A percentile compares a stretch with the other conserved stretches of the same genome.
Evolutionary conservation across 495 filamentous ascomycete species (phyloP).

Genomic region (Lasiosphaeriaceae sp.): DNA sequence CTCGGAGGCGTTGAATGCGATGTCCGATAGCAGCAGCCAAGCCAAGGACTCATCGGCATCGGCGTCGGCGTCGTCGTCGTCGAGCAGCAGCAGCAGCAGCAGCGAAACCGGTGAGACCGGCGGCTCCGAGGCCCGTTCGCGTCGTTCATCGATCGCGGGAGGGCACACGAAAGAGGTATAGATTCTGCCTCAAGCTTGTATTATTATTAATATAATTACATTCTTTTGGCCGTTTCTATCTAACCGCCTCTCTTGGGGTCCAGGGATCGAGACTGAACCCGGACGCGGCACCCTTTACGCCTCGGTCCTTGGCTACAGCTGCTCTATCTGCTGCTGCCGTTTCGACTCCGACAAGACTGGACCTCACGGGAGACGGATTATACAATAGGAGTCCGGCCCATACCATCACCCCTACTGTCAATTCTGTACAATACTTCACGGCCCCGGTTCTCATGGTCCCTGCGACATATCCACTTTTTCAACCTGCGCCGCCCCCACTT

Average conservation of each 20-base stretch:
- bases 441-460: slow-evolving; percentile 18
- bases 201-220: slow-evolving; percentile 20
- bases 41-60: neutral
- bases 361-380: slow-evolving; percentile 5
- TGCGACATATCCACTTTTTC: slow-evolving; percentile 12
- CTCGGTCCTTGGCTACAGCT: slow-evolving; percentile 28
- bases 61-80: neutral
- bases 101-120: slow-evolving; percentile 1
- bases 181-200: slow-evolving; percentile 36
- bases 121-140: slow-evolving; percentile 11
- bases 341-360: slow-evolving; percentile 12
- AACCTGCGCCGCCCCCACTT: neutral
- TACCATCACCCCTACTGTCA: neutral
- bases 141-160: slow-evolving; percentile 23
- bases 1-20: slow-evolving; percentile 9
- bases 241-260: slow-evolving; percentile 27
- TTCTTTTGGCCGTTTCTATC: slow-evolving; percentile 39
- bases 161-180: slow-evolving; percentile 48
- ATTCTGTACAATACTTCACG: slow-evolving; percentile 17
- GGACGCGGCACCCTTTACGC: slow-evolving; percentile 52
- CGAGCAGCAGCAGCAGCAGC: neutral
- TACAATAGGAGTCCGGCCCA: slow-evolving; percentile 3
- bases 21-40: neutral
- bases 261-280: slow-evolving; percentile 52
- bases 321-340: neutral